These are phyloP conservation scores for Crithidia sp. DNA, from an alignment of 208 protist species.

Conservation along the genomic window DNA sequence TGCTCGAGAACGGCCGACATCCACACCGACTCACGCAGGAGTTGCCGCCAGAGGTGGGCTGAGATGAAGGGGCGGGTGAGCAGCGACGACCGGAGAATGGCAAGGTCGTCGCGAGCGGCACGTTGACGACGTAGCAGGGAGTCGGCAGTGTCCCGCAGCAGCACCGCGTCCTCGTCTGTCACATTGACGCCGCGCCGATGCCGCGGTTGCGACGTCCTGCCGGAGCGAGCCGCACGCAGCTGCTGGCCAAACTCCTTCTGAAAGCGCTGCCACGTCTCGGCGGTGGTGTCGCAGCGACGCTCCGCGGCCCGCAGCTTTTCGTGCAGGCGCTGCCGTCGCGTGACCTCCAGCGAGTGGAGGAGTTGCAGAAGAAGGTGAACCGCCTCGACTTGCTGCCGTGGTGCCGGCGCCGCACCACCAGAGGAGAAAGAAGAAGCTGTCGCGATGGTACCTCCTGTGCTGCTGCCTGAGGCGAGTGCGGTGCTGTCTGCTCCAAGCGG, in stretches of 20 bases:
- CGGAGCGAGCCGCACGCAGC: not conserved
- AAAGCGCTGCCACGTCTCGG: conserved; percentile 18
- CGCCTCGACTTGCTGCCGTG: conserved; percentile 28
- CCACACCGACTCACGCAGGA: conserved; percentile 72
- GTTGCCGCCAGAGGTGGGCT: conserved; percentile 61
- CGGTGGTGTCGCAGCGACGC: not conserved
- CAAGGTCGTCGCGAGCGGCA: conserved; percentile 21
- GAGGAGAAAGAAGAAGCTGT: not conserved
- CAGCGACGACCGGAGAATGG: conserved; percentile 53
- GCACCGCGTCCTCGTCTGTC: conserved; percentile 1
- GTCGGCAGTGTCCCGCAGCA: conserved; percentile 26
- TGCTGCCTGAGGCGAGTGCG: too few relatives aligned
- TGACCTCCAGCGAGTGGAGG: conserved; percentile 58
- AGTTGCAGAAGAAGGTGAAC: conserved; percentile 32
- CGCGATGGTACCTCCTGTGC: not conserved
- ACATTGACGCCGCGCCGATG: not conserved
- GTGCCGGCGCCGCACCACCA: not conserved
- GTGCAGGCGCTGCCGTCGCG: conserved; percentile 42
- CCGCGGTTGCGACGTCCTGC: not conserved
- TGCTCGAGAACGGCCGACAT: conserved; percentile 35
- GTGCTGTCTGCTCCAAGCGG: too few relatives aligned
- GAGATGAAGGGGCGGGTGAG: conserved; percentile 69
- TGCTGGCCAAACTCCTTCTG: conserved; percentile 21
- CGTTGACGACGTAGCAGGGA: conserved; percentile 22
- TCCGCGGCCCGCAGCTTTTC: conserved; percentile 22